Percentiles rank a stretch among this genome's conserved stretches.
Conservation (phyloP, 768 basidiomycete genomes). For the Amanita muscaria region DNA sequence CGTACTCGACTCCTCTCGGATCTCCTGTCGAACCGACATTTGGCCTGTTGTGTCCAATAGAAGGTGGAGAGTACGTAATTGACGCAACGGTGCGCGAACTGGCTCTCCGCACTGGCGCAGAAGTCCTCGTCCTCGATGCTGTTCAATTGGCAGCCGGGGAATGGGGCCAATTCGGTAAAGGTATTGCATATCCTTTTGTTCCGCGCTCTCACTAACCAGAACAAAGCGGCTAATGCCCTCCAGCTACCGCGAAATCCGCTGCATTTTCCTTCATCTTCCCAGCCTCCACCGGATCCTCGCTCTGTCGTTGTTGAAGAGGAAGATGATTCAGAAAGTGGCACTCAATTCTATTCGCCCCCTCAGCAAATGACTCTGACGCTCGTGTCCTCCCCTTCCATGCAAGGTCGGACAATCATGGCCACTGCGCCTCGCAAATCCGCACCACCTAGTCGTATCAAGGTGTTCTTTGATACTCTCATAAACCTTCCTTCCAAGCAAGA, state of each 20-base stretch:
- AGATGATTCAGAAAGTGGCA: conserved; percentile 26
- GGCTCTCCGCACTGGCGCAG: conserved; percentile 63
- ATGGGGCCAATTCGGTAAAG: conserved; percentile 78
- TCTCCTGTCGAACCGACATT: conserved; percentile 69
- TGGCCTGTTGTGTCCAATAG: conserved; percentile 80
- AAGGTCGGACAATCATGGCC: conserved; percentile 32
- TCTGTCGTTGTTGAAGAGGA: conserved; percentile 38
- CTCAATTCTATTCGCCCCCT: conserved; percentile 23
- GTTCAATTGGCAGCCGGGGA: conserved; percentile 84
- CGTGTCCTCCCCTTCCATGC: conserved; percentile 27
- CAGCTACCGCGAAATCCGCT: conserved; percentile 69
- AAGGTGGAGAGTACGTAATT: conserved; percentile 76
- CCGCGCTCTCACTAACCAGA: not conserved
- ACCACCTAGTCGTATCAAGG: conserved; percentile 49
- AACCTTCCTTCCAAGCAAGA: conserved; percentile 40
- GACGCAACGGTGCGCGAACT: conserved; percentile 74
- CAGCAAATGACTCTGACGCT: conserved; percentile 36
- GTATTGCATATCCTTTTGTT: conserved; percentile 24
- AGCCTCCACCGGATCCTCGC: conserved; percentile 14
- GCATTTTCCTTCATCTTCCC: conserved; percentile 42
- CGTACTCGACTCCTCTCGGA: conserved; percentile 44
- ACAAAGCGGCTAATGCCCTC: conserved; percentile 56
- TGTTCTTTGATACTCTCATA: conserved; percentile 71
- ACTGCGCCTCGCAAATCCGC: conserved; percentile 33
- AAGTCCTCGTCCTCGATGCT: conserved; percentile 78